Percentiles rank a stretch among this genome's conserved stretches.
Conservation (phyloP, 306 rosid species). For the Inga leiocalycina region DNA sequence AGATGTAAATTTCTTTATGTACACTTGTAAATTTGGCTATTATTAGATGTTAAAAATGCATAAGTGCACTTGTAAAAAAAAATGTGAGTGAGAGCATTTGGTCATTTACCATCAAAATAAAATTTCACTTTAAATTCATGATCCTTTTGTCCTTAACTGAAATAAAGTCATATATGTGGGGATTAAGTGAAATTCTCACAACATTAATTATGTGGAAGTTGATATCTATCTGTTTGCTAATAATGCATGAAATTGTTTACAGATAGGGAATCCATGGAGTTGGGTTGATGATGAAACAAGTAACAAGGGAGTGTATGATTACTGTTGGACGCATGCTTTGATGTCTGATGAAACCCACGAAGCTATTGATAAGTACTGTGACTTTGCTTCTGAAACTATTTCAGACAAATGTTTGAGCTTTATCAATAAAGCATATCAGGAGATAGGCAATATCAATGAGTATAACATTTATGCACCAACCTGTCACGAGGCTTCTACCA, state of each 20-base stretch:
- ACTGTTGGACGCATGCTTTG: conserved; percentile 59
- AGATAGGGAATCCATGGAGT: conserved; percentile 68
- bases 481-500: conserved; percentile 37
- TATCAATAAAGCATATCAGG: background rate
- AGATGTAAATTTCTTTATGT: no score
- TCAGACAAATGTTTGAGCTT: conserved; percentile 35
- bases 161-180: no score
- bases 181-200: background rate
- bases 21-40: no score
- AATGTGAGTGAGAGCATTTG: no score
- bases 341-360: conserved; percentile 62
- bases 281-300: conserved; percentile 47
- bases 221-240: background rate
- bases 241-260: conserved; percentile 16
- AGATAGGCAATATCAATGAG: conserved; percentile 36
- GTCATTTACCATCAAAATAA: no score
- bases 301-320: conserved; percentile 35
- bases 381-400: conserved; percentile 22
- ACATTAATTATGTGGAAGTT: background rate
- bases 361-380: conserved; percentile 46
- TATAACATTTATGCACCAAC: conserved; percentile 60
- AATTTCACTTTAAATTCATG: no score
- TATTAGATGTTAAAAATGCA: no score
- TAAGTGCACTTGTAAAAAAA: no score
- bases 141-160: no score